Base-by-base conservation (phyloP, 2,329 filamentous ascomycete genomes). In the Elsinoe australis region DNA sequence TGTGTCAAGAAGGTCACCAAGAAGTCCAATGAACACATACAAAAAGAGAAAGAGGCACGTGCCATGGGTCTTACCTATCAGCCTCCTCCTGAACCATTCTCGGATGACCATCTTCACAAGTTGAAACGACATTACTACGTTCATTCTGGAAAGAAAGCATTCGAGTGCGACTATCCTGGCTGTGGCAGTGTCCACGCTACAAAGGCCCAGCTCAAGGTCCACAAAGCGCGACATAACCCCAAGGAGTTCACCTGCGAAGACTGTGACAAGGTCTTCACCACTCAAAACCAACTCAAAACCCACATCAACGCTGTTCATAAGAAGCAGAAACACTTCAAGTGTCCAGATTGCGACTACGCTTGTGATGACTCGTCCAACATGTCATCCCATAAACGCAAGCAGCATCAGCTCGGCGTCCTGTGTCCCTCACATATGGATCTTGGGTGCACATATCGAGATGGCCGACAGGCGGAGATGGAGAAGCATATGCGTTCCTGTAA, bases 321-420 rank as follows among this genome's bases (percentile, higher is more conserved):
- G 31, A 48, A 48, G 34, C 32, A 48, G 24, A 48, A 48, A 10
- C 45, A 48, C 17, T 48, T 48, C 33, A 48, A 48, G 21, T 48
- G 45, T 22, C 45, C 45, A 4, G 33, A 48, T 10, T 48, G 45
- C 33, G 45, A 48, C 22, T 48, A 48, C n/a, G 45, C 45, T 2
- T 48, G 45, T 18, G 45, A 48, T 17, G 45, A 48, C 22, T 48
- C 45, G 21, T 48, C 45, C 33, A 48, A 48, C 33, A 48, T 48
- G 45, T 48, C 45, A 2, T 48, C 45, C 5, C 45, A 48, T 29
- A 48, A 48, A 17, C 19, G 45, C 4, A 48, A 48, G 18, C 45
- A 48, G 17, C 45, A 48, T 18, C 45, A 48, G 17, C 45, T 38
- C 6, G 45, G 45, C 12, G 45, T 48, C n/a, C 33, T 36, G 3